Base-by-base conservation (phyloP, 139 green algal species). In the Axilococcus clingmanii region DNA sequence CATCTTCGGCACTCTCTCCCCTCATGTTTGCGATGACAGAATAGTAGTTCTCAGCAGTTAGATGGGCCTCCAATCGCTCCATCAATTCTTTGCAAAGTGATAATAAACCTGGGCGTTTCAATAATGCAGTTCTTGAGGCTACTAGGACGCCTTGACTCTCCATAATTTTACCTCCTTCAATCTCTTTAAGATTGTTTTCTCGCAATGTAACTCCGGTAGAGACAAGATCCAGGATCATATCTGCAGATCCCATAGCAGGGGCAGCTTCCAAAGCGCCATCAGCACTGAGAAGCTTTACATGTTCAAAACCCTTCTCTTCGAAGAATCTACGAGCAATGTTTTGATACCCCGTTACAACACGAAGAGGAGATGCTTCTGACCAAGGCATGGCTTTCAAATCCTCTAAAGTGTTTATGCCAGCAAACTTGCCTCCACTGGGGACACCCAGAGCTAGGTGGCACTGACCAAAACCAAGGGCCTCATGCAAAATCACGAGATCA, bases 151-250 rank as follows among this genome's bases (percentile, higher is more conserved):
- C 86, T 70, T 96, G 55, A 59, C 69, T 85, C 24, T 91, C 56
- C 29, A 97, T 49, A 37, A 97, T 84, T 19, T 35, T 66, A 28
- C 77, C 89, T 59, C 30, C 23, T 33, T 69, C 47, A 41, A 93
- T 74, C 68, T 94, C 68, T 61, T 87, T 89, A 42, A 98, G 71
- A 71, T 97, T 97, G 78, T 98, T 98, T 66, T 98, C 91, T 36
- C 89, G 78, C 49, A 98, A 71, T 3, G 91, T 98, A 0, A 94
- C 86, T 12, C 91, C 89, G 20, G 80, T 89, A 63, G 66, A 85
- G 36, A 95, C 83, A 34, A 97, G 80, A 65, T 98, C 91, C 25
- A 97, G 76, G 51, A 97, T 97, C 50, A 96, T 95, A 73, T 98
- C 91, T 19, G 91, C 91, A 25, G 65, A 85, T 37, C 91, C 90